Base-by-base conservation (phyloP, 192 early-diverging fungal species). In the Umbelopsis sp. region DNA sequence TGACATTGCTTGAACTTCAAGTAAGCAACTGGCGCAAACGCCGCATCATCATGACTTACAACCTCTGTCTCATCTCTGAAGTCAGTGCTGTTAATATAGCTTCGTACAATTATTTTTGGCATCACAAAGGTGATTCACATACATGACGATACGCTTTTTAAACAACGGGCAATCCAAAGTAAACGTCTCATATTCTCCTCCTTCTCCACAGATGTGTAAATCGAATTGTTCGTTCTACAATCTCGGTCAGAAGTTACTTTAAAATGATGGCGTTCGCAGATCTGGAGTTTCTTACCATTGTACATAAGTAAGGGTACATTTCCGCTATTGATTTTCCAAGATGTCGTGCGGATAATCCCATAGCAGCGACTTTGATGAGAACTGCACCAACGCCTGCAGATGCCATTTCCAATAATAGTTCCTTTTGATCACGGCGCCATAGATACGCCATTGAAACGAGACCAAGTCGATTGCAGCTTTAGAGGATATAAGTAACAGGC, bases 161-260 rank as follows among this genome's bases (percentile, higher is more conserved):
- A 96, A 99, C 27, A 99, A 69, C 3, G 97, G 97, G 68, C 91
- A 95, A 70, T 99, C 95, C 45, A 97, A 73, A 0, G 94, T 95
- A 64, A 98, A 85, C 5, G 96, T 93, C 72, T 99, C 97, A 73
- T 92, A 99, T 81, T 99, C 97, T 27, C 97, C 97, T 66, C 97
- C 97, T 80, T 99, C 97, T 37, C 97, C 97, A 71, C 96, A 97
- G 6, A 95, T 84, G 78, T 99, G 92, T 30, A 93, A 67, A 30
- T 90, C 94, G 70, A 88, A 96, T 66, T 87, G 89, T 30, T 90
- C 78, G 71, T 91, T 82, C 88, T 89, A 74, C 20, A 44, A 27
- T 18, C 27, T 41, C 37, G 30, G 22, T 45, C 30, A 69, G 21
- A 22, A 47, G 2, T n/a, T 37, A 18, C 4, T 15, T 76, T 76